Conservation (phyloP, 345 rosid genomes). For the Euphorbia peplus region DNA sequence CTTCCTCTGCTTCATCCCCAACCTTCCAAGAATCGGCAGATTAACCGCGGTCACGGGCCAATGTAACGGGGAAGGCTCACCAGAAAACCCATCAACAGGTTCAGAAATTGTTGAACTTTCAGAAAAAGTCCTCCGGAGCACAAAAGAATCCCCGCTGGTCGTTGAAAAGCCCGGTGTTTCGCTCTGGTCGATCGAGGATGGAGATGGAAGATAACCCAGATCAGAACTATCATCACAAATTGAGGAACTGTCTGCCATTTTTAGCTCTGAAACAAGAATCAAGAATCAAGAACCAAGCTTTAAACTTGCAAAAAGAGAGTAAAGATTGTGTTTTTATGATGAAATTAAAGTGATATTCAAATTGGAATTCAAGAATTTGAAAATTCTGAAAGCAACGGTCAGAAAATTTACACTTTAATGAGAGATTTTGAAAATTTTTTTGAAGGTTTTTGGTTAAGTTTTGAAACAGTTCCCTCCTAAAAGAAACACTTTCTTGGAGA, state of each 20-base stretch:
- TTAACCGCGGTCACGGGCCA: slow-evolving; percentile 40
- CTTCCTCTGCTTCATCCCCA: slow-evolving; percentile 37
- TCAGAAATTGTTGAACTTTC: slow-evolving; percentile 66
- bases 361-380: slow-evolving; percentile 29
- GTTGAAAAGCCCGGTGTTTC: slow-evolving; percentile 61
- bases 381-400: slow-evolving; percentile 39
- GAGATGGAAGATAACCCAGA: slow-evolving; percentile 49
- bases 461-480: slow-evolving; percentile 48
- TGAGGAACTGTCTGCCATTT: slow-evolving; percentile 43
- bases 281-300: slow-evolving; percentile 27
- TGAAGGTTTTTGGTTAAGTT: slow-evolving; percentile 37
- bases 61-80: slow-evolving; percentile 59
- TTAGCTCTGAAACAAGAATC: slow-evolving; percentile 29
- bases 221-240: slow-evolving; percentile 47
- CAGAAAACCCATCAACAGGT: slow-evolving; percentile 48
- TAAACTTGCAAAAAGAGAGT: slow-evolving; percentile 56
- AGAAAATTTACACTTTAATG: slow-evolving; percentile 36
- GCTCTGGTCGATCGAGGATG: slow-evolving; percentile 48
- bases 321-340: neutral
- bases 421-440: slow-evolving; percentile 13
- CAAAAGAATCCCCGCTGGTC: slow-evolving; percentile 51
- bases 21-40: slow-evolving; percentile 22
- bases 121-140: slow-evolving; percentile 54
- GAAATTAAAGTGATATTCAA: too few relatives aligned
- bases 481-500: slow-evolving; percentile 17